A percentile compares a stretch with the other conserved stretches of the same genome.
Conservation (phyloP, 2,329 filamentous ascomycete genomes). For the Diaporthe longicolla region DNA sequence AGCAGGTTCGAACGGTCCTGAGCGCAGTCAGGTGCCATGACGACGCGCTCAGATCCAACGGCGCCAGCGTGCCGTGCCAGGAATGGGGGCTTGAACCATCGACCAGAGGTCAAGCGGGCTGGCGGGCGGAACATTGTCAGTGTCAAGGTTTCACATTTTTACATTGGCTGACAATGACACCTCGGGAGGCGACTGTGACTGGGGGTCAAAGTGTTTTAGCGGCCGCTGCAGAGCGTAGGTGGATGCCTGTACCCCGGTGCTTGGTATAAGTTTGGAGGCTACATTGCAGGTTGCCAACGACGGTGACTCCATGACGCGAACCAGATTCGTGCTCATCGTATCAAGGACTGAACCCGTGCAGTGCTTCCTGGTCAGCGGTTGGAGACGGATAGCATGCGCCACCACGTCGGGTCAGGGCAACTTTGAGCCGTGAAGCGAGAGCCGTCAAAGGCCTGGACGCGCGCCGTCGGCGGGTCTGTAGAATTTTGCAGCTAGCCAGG, state of each 20-base stretch:
- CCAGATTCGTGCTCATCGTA: neutral
- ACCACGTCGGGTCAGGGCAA: slow-evolving; percentile 24
- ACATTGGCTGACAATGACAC: slow-evolving; percentile 11
- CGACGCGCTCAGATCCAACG: neutral
- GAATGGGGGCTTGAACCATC: neutral
- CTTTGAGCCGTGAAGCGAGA: slow-evolving; percentile 10
- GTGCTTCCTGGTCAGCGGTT: neutral
- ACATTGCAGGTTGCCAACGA: slow-evolving; percentile 24
- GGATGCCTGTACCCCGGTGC: slow-evolving; percentile 1
- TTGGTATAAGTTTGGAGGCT: slow-evolving; percentile 1
- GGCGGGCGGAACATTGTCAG: neutral
- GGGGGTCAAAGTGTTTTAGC: neutral
- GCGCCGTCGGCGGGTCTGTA: slow-evolving; percentile 27
- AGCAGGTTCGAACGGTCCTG: neutral
- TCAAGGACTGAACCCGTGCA: neutral
- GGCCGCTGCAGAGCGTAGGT: neutral
- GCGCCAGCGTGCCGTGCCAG: neutral
- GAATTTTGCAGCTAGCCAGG: slow-evolving; percentile 6
- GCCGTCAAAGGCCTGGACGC: neutral
- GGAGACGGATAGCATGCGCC: slow-evolving; percentile 1
- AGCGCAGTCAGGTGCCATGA: slow-evolving; percentile 2
- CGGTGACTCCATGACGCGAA: slow-evolving; percentile 15
- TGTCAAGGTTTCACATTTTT: slow-evolving; percentile 27
- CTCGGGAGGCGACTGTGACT: slow-evolving; percentile 22
- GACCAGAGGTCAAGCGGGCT: neutral